phyloP scores from a whole-genome alignment of 1,284 basidiomycete genomes.

The Malassezia furfur region DNA sequence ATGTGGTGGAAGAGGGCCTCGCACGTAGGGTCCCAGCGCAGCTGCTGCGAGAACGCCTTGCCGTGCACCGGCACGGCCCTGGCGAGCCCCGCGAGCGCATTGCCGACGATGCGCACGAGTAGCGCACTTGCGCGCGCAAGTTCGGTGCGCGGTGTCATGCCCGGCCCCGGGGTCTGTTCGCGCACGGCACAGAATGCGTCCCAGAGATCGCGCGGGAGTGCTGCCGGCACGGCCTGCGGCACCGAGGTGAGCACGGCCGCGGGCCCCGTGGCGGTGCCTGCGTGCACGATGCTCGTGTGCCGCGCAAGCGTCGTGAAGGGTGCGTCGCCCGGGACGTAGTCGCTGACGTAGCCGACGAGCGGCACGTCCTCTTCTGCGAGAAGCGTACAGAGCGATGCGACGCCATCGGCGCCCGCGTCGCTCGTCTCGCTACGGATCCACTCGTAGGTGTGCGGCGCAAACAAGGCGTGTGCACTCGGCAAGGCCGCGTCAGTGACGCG shows the following conservation, averaged over 20 bases:
- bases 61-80: conserved; percentile 13
- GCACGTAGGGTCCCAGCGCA: conserved; percentile 14
- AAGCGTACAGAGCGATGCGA: not conserved
- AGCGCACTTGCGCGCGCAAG: conserved; percentile 9
- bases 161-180: conserved; percentile 8
- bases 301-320: not conserved
- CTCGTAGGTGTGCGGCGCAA: not conserved
- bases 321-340: not conserved
- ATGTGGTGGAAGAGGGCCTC: not conserved
- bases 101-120: conserved; percentile 7
- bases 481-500: not conserved
- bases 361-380: not conserved
- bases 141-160: conserved; percentile 2
- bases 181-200: conserved; percentile 4
- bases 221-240: not conserved
- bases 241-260: not conserved
- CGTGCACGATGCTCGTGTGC: not conserved
- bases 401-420: not conserved
- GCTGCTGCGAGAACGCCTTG: conserved; percentile 11
- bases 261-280: no score
- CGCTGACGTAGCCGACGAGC: not conserved
- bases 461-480: not conserved
- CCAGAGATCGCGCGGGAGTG: conserved; percentile 4
- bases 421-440: not conserved
- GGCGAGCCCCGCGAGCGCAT: conserved; percentile 4